Evolutionary conservation across 2,329 filamentous ascomycete genomes (phyloP).

Genomic region (Penicillium sp.): DNA sequence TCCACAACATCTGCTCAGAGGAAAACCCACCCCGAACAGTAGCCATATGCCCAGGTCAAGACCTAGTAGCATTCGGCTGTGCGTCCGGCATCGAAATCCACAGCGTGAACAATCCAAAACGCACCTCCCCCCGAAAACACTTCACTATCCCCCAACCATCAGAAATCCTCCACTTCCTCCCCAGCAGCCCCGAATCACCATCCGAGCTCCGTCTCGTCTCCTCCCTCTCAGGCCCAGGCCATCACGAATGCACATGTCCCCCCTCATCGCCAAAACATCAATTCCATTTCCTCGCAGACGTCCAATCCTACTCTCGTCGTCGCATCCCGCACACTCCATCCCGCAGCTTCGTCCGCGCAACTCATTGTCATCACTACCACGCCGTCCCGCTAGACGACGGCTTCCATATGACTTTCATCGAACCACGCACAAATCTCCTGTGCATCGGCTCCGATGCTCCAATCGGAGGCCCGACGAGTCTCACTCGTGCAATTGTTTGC

Average conservation of each 20-base stretch:
- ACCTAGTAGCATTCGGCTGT: constrained; percentile 67
- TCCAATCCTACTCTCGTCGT: constrained; percentile 30
- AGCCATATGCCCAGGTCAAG: constrained; percentile 65
- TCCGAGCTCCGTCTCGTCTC: constrained; percentile 65
- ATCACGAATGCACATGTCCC: constrained; percentile 34
- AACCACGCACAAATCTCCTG: constrained; percentile 58
- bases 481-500: constrained; percentile 62
- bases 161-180: constrained; percentile 59
- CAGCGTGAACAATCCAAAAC: constrained; percentile 54
- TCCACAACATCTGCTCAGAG: constrained; percentile 58
- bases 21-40: constrained; percentile 67
- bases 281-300: constrained; percentile 31
- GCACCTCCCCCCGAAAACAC: constrained; percentile 39
- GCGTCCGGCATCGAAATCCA: constrained; percentile 64
- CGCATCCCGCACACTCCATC: constrained; percentile 19
- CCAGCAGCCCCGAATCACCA: constrained; percentile 53
- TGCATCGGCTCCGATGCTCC: constrained; percentile 65
- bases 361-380: constrained; percentile 61
- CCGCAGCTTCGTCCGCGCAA: constrained; percentile 42
- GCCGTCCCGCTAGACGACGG: constrained; percentile 68
- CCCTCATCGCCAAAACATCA: constrained; percentile 27
- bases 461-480: constrained; percentile 57
- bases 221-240: constrained; percentile 52
- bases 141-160: constrained; percentile 46
- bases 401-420: constrained; percentile 65